Evolutionary conservation across 2,329 filamentous ascomycete genomes (phyloP).

Genomic region (Fusarium protoensiforme): DNA sequence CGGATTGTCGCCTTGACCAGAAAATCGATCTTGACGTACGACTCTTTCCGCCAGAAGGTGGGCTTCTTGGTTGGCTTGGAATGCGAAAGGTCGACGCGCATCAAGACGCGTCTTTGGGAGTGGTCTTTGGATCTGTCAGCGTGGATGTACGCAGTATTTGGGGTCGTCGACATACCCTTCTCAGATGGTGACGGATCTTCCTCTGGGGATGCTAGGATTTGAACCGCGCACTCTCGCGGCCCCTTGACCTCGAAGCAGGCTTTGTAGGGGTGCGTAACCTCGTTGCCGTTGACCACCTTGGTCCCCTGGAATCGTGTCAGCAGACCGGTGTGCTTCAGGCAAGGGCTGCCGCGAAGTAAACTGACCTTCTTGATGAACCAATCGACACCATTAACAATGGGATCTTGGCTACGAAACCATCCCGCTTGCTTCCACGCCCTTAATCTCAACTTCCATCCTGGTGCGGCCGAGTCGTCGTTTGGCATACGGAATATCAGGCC

Average conservation of each 20-base stretch:
- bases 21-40: not conserved
- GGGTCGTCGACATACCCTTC: not conserved
- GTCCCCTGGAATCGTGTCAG: not conserved
- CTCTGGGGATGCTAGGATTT: not conserved
- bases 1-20: not conserved
- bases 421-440: not conserved
- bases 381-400: not conserved
- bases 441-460: not conserved
- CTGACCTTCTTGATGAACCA: not conserved
- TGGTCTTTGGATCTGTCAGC: not conserved
- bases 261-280: not conserved
- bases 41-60: not conserved
- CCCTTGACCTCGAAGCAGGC: not conserved
- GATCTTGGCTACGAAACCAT: not conserved
- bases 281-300: not conserved
- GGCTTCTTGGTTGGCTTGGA: not conserved
- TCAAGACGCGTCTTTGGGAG: not conserved
- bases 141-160: not conserved
- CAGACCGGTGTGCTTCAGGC: not conserved
- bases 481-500: not conserved
- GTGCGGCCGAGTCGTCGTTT: not conserved
- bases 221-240: not conserved
- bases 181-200: not conserved
- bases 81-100: not conserved
- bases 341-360: not conserved